These are phyloP conservation scores for Penicillium sp. DNA, from an alignment of 2,329 filamentous ascomycete genomes.

Conservation along the genomic window DNA sequence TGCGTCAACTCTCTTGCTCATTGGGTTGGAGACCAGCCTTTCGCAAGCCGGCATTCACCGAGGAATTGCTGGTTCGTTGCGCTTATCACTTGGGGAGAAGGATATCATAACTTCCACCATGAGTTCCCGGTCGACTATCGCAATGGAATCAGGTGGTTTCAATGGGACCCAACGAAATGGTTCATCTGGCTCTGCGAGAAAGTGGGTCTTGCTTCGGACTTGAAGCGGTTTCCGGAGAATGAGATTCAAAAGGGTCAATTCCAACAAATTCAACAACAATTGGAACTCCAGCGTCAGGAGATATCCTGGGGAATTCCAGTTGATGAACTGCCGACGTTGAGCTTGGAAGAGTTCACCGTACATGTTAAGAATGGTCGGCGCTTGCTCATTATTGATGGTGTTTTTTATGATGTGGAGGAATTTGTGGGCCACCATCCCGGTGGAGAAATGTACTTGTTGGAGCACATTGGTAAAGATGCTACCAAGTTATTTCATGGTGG, in stretches of 20 bases:
- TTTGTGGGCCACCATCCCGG: background rate
- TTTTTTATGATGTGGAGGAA: background rate
- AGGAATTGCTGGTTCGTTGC: conserved; percentile 81
- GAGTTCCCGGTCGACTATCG: conserved; percentile 87
- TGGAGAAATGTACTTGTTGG: background rate
- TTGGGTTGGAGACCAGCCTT: conserved; percentile 76
- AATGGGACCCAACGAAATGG: conserved; percentile 88
- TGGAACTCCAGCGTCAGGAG: background rate
- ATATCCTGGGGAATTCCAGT: background rate
- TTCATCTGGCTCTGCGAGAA: conserved; percentile 56
- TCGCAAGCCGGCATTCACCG: conserved; percentile 82
- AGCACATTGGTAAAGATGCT: background rate
- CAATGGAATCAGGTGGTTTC: conserved; percentile 81
- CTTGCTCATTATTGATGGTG: background rate
- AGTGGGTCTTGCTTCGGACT: background rate
- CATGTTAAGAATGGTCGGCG: background rate
- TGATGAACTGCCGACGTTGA: background rate
- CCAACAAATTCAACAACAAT: background rate
- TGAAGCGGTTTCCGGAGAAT: conserved; percentile 1
- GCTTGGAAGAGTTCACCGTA: background rate
- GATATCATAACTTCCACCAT: conserved; percentile 91
- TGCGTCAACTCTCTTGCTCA: conserved; percentile 86
- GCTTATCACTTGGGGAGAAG: conserved; percentile 75
- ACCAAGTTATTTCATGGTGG: background rate
- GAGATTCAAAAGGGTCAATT: conserved; percentile 1